A percentile compares a stretch with the other conserved stretches of the same genome.
Evolutionary conservation across 139 green algal species (phyloP).

Genomic region (Volvox africanus): DNA sequence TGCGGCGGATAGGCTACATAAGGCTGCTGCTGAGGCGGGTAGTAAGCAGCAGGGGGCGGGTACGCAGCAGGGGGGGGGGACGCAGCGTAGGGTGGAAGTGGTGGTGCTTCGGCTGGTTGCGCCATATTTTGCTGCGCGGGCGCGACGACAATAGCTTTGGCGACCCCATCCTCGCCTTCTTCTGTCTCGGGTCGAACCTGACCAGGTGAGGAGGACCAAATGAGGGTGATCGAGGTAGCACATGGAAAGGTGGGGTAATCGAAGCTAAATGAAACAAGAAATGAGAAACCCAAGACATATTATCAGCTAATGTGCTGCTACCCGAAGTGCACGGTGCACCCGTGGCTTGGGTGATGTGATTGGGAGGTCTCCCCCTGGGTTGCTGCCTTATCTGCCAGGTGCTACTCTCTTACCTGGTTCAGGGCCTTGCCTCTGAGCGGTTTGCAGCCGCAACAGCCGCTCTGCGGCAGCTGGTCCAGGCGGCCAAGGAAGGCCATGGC

Average conservation of each 20-base stretch:
- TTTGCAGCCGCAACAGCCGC: slow-evolving; percentile 31
- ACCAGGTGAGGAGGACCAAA: too few relatives aligned
- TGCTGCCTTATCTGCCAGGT: too few relatives aligned
- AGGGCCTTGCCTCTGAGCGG: neutral
- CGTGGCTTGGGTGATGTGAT: too few relatives aligned
- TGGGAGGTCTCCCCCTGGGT: too few relatives aligned
- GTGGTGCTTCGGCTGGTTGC: too few relatives aligned
- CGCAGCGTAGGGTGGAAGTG: neutral
- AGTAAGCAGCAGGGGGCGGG: neutral
- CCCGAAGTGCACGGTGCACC: neutral
- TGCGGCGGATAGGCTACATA: neutral
- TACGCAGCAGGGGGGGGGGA: neutral
- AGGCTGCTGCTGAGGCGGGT: neutral
- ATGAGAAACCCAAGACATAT: neutral
- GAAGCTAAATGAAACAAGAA: neutral
- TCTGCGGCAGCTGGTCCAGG: slow-evolving; percentile 16
- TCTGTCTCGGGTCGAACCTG: too few relatives aligned
- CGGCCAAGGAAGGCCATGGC: neutral
- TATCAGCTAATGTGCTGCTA: too few relatives aligned
- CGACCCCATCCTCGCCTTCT: neutral
- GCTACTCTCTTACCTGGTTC: too few relatives aligned
- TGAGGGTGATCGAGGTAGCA: neutral
- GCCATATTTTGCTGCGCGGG: neutral
- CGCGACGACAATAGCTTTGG: neutral
- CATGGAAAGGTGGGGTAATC: neutral